Evolutionary conservation across 2,329 filamentous ascomycete genomes (phyloP), one percentile per base, ranked within the genome.

Genomic region (Trichoderma lentiforme): DNA sequence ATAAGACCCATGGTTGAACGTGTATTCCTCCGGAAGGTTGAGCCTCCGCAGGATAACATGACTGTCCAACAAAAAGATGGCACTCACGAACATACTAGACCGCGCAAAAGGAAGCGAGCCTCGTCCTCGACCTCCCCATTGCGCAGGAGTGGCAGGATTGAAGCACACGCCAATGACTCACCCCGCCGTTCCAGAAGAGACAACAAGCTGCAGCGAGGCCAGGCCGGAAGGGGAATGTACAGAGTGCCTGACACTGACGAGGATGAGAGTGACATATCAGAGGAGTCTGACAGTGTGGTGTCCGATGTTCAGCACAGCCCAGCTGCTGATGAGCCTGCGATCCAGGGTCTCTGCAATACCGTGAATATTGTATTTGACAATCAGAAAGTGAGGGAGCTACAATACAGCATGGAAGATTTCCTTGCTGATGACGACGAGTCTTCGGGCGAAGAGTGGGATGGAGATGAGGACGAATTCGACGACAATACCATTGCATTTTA

Each of bases 351-450:
- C 74, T 95, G 92, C 77, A 86, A 90, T 53, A 85, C 89, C 6
- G 92, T 95, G 21, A 88, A 92, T 73, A 86, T 95, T 57, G 84
- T 89, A 58, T 90, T 95, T 75, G 93, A 95, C 80, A 95, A 95
- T 78, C 88, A 93, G 77, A 90, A 93, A 73, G 90, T 90, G 6
- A 86, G 86, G 3, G 92, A 94, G 81, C 82, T 87, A 28, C 89
- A 91, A 73, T 93, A 87, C 74, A 86, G 86, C 26, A 93, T 94
- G 84, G 88, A 87, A 1, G 92, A 95, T 78, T 95, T 95, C 76
- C 80, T 93, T 8, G 18, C 71, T 15, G 71, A 71, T 15, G 81
- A 92, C 80, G 81, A 84, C 3, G 85, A 84, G 4, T 86, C 88
- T 71, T 86, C 88, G 43, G 85, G 88, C 47, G 87, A 88, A 80